Percentiles rank a stretch among this genome's conserved stretches.
phyloP scores from a whole-genome alignment of 331 rosid genomes.

The Acacia concinna region DNA sequence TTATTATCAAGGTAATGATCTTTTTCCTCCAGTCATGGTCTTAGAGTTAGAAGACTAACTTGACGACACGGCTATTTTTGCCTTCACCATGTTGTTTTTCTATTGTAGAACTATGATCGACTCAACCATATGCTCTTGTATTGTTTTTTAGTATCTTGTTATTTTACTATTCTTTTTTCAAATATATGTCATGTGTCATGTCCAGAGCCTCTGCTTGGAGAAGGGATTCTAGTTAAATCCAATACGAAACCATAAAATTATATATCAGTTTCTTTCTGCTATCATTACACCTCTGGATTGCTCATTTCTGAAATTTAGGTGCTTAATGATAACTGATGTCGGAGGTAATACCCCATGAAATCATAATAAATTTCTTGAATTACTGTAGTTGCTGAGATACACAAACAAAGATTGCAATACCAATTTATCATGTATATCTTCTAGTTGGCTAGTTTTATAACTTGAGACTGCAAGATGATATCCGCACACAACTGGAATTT shows the following conservation, averaged over 20 bases:
- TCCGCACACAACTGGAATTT: neutral
- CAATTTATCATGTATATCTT: constrained; percentile 6
- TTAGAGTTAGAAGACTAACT: neutral
- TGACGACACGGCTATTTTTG: neutral
- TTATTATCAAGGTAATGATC: constrained; percentile 54
- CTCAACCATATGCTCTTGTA: neutral
- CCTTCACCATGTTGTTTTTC: neutral
- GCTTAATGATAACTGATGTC: neutral
- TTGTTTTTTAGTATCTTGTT: neutral
- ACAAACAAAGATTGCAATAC: neutral
- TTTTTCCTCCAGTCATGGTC: neutral
- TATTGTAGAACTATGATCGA: constrained; percentile 1
- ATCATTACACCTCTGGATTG: constrained; percentile 9
- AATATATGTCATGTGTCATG: neutral
- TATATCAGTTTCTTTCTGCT: neutral
- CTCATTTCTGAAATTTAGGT: neutral
- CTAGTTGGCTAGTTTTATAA: constrained; percentile 6
- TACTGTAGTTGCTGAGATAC: neutral
- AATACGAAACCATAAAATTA: neutral
- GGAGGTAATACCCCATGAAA: constrained; percentile 18
- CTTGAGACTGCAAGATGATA: neutral
- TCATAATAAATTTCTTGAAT: neutral
- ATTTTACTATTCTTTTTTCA: neutral
- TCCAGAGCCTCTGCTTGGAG: neutral
- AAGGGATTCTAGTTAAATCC: neutral